These are phyloP conservation scores for Cucumis cinereus DNA, from an alignment of 306 rosid species.

Conservation along the genomic window DNA sequence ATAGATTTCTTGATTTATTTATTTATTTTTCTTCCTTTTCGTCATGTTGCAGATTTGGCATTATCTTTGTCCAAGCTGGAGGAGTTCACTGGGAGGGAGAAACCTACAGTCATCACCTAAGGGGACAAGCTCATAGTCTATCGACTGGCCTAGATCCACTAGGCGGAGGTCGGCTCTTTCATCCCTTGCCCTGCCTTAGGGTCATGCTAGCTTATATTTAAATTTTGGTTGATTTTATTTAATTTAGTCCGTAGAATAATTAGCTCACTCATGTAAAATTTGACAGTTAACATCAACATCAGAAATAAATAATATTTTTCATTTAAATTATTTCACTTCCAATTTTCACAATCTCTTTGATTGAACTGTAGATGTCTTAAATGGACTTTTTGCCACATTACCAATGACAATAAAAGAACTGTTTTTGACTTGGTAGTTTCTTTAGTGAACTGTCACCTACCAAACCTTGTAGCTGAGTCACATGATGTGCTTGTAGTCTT, in stretches of 20 bases:
- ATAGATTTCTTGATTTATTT: not conserved
- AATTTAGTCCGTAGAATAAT: not conserved
- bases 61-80: conserved; percentile 64
- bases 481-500: conserved; percentile 2
- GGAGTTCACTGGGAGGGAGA: conserved; percentile 90
- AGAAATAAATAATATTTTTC: not conserved
- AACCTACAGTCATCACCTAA: conserved; percentile 93
- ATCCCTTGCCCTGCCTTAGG: not conserved
- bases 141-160: conserved; percentile 7
- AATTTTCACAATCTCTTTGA: not conserved
- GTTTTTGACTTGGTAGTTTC: not conserved
- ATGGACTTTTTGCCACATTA: not conserved
- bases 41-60: conserved; percentile 59
- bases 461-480: conserved; percentile 8
- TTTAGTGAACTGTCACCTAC: conserved; percentile 3
- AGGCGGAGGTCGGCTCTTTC: conserved; percentile 12
- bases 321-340: not conserved
- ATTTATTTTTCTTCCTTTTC: conserved; percentile 4
- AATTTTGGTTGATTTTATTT: not conserved
- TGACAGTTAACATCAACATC: not conserved
- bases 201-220: not conserved
- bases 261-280: not conserved
- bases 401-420: not conserved
- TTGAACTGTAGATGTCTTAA: not conserved
- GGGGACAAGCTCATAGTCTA: conserved; percentile 11